phyloP scores from a whole-genome alignment of 768 basidiomycete species.

The Mycena floridula region DNA sequence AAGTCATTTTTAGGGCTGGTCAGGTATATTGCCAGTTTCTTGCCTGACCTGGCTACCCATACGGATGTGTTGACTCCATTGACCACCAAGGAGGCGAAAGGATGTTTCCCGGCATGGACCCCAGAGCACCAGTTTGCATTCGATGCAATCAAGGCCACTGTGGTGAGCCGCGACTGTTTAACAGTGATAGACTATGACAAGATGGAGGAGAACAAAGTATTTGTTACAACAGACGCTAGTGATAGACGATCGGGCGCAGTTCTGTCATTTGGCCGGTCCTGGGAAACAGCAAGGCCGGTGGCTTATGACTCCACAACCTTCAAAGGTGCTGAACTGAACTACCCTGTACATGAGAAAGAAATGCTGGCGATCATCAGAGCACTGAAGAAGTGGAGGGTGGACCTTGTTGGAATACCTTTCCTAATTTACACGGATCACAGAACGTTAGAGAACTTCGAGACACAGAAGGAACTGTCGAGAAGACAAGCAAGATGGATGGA shows the following conservation, averaged over 20 bases:
- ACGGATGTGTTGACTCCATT: constrained; percentile 9
- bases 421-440: constrained; percentile 22
- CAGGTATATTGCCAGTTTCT: constrained; percentile 14
- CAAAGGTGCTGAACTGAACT: constrained; percentile 3
- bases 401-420: constrained; percentile 9
- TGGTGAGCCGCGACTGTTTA: constrained; percentile 15
- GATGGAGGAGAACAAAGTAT: constrained; percentile 18
- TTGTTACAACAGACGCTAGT: constrained; percentile 22
- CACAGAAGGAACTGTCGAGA: background rate
- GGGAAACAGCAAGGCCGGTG: constrained; percentile 21
- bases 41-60: too few species aligned
- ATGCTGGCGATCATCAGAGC: constrained; percentile 19
- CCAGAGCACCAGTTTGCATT: constrained; percentile 12
- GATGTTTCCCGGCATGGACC: constrained; percentile 12
- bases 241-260: constrained; percentile 17
- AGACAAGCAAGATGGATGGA: background rate
- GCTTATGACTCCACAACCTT: constrained; percentile 16
- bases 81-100: constrained; percentile 11
- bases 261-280: constrained; percentile 15
- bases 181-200: constrained; percentile 22
- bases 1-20: constrained; percentile 18
- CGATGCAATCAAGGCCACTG: constrained; percentile 17
- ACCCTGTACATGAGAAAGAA: constrained; percentile 5
- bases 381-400: constrained; percentile 10
- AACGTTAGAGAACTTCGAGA: constrained; percentile 17